Base-by-base conservation (phyloP, 1,139 yeast species). In the Meyerozyma guilliermondii region DNA sequence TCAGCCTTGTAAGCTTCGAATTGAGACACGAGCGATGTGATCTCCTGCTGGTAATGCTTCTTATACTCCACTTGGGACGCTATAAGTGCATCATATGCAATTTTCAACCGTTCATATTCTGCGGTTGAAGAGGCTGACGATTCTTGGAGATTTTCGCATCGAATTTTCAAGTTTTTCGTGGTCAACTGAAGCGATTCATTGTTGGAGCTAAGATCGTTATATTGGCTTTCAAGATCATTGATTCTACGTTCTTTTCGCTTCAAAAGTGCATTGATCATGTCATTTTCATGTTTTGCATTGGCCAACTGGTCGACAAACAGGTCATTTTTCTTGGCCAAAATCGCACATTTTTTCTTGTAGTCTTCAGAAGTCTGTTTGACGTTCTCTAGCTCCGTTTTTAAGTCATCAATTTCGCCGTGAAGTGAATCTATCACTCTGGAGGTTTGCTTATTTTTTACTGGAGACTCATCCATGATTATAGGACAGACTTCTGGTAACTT, bases 201-300 rank as follows among this genome's bases (percentile, higher is more conserved):
- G 11, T 65, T 60, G 10, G 75, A 65, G 38, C 68, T 59, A 20
- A 78, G 53, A 14, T 75, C 78, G 40, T 69, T 70, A 48, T 74
- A 63, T 52, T 80, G 81, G 35, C 66, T 66, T 56, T 84, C 88
- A 51, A 82, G 60, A 53, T 83, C 89, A 34, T 68, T 54, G 37
- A 83, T 74, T 46, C 87, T 65, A 46, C 88, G 68, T 54, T 82
- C 83, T 55, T 83, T 82, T 46, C 89, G 65, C 50, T 74, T 80
- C 49, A 83, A 63, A 49, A 82, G 60, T 0, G 87, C 81, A 50
- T 74, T 78, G 36, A 82, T 68, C 66, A 82, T 81, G 52, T 83
- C 87, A 52, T 80, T 80, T 52, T 83, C 87, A 55, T 82, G 87
- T 58, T 81, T 83, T 27, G 83, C 69, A 51, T 82, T 83, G 35